Evolutionary conservation across 257 asterid genomes (phyloP), one percentile per base, ranked within the genome.

Genomic region (Fraxinus cuspidata): DNA sequence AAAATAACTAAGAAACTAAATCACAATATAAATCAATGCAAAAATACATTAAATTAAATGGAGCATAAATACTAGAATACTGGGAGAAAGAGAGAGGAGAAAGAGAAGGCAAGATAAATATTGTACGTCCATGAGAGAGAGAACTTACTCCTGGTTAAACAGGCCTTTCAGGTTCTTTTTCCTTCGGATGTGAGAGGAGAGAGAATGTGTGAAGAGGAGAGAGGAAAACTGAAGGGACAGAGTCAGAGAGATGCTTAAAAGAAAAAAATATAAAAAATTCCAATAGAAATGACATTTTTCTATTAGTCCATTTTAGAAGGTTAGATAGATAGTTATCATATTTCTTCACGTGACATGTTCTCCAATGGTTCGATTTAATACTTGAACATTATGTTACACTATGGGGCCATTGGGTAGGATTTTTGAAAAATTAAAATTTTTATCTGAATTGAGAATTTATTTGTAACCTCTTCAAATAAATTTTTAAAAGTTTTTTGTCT

Each of bases 81-180:
- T 76, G 74, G 23, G 74, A 80, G 77, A 85, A 82, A 81, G 77
- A 53, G 74, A 82, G 81, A 79, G 31, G 73, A 75, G 81, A 81
- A 69, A 71, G 66, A 49, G 71, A 35, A 58, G 38, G 66, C 56
- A 84, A 77, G 69, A 63, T 7, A 58, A 58, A 58, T 23, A 58
- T 23, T 58, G 29, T 58, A 58, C 66, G 15, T 21, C 66, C n/a
- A 47, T 16, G 84, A 78, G 86, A 85, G 87, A 87, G 91, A 89
- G 86, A 83, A 86, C 96, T 90, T 85, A 92, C 97, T 90, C 86
- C 92, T 89, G 92, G 92, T 93, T 85, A 90, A 87, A 90, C 93
- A 84, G 92, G 88, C 87, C 94, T 84, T 87, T 92, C 88, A 88
- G 91, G 89, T 87, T 89, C 35, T 90, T 89, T 91, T 81, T 74